A percentile compares a stretch with the other conserved stretches of the same genome.
phyloP scores from a whole-genome alignment of 2,329 filamentous ascomycete genomes.

The Aphanocladium album region DNA sequence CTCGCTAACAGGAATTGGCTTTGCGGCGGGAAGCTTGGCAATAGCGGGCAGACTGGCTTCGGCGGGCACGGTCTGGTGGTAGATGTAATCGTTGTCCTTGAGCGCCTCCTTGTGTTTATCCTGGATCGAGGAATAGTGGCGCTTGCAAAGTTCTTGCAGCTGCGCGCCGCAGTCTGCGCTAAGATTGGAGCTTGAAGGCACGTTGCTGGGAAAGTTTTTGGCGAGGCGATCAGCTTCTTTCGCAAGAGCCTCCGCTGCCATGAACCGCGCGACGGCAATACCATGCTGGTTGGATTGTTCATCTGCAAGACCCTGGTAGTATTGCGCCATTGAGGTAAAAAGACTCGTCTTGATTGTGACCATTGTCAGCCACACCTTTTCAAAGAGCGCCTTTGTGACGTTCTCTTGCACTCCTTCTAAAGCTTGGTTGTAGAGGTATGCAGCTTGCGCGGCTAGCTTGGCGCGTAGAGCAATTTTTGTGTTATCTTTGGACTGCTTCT shows the following conservation, averaged over 20 bases:
- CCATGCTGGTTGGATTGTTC: constrained; percentile 86
- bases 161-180: constrained; percentile 69
- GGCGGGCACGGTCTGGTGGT: constrained; percentile 84
- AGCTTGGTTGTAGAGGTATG: constrained; percentile 81
- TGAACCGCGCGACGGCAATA: constrained; percentile 74
- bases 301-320: constrained; percentile 88
- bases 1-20: constrained; percentile 94
- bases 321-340: constrained; percentile 81
- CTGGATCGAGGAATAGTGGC: constrained; percentile 74
- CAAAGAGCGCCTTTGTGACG: constrained; percentile 83
- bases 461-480: constrained; percentile 91
- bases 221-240: constrained; percentile 74
- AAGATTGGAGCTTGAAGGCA: constrained; percentile 78
- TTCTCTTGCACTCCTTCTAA: constrained; percentile 90
- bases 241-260: constrained; percentile 71
- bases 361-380: constrained; percentile 86
- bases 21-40: constrained; percentile 87
- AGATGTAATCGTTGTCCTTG: constrained; percentile 98
- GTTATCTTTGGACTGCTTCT: constrained; percentile 88
- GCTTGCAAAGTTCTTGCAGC: constrained; percentile 76
- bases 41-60: constrained; percentile 79
- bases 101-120: constrained; percentile 70
- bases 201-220: constrained; percentile 72
- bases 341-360: constrained; percentile 78
- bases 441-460: constrained; percentile 87